Conservation (phyloP, 2,329 filamentous ascomycete species). For the Colletotrichum tropicale region DNA sequence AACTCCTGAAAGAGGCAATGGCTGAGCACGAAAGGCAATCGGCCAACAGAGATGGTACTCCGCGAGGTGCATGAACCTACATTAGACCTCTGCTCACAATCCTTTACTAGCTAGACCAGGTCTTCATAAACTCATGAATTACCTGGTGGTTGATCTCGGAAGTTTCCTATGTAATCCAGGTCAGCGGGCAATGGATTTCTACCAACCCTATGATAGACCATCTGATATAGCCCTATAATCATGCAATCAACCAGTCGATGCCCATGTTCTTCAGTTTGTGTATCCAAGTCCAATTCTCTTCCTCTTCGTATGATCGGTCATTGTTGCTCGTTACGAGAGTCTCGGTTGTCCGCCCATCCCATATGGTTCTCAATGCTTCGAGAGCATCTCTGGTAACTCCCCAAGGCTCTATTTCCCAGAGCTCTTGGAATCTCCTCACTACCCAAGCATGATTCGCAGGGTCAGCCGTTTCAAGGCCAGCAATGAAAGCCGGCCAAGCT, state of each 20-base stretch:
- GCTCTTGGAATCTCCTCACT: neutral
- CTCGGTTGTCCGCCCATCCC: neutral
- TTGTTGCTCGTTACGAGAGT: neutral
- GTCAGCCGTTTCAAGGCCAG: neutral
- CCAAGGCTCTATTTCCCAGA: neutral
- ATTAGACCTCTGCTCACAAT: neutral
- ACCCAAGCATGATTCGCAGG: neutral
- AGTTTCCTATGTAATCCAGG: neutral
- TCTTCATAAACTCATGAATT: neutral
- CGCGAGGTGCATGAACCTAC: neutral
- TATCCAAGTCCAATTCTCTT: neutral
- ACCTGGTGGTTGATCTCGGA: neutral
- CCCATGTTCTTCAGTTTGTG: neutral
- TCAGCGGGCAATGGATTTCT: neutral
- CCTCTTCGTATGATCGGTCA: neutral
- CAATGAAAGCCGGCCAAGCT: neutral
- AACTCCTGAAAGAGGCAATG: neutral
- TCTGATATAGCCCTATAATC: neutral
- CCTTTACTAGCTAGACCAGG: neutral
- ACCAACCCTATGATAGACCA: neutral
- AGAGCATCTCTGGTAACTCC: neutral
- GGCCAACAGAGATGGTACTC: neutral
- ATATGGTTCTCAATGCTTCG: neutral
- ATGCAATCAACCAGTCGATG: neutral
- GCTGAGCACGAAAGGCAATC: neutral